Conservation (phyloP, 768 basidiomycete species). For the Panaeolus cyanescens region DNA sequence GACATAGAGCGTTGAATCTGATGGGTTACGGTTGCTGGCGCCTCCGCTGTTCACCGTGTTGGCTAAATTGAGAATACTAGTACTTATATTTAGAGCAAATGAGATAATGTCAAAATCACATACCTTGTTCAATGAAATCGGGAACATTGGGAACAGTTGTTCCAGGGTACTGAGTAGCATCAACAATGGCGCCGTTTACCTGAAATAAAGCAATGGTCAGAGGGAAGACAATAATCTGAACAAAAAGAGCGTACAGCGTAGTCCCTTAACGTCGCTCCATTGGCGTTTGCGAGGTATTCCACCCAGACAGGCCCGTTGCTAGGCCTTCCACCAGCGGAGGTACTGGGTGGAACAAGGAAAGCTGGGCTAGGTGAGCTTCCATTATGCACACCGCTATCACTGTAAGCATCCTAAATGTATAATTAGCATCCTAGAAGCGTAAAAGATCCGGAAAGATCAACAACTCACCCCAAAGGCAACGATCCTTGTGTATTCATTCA, state of each 20-base stretch:
- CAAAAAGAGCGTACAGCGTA: slow-evolving; percentile 43
- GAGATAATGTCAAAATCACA: not conserved
- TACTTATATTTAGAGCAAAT: slow-evolving; percentile 17
- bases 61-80: slow-evolving; percentile 18
- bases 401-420: slow-evolving; percentile 41
- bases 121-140: slow-evolving; percentile 30
- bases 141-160: not conserved
- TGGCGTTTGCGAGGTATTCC: slow-evolving; percentile 42
- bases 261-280: slow-evolving; percentile 45
- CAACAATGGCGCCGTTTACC: slow-evolving; percentile 30
- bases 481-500: slow-evolving; percentile 39
- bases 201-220: slow-evolving; percentile 2
- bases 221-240: not conserved
- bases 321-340: slow-evolving; percentile 49
- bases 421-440: not conserved
- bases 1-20: slow-evolving; percentile 47
- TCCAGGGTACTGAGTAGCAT: slow-evolving; percentile 23
- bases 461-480: slow-evolving; percentile 52
- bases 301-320: slow-evolving; percentile 56
- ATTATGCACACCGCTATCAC: slow-evolving; percentile 44
- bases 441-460: not conserved
- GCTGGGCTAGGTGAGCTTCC: slow-evolving; percentile 44
- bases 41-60: slow-evolving; percentile 23
- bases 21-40: slow-evolving; percentile 2
- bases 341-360: slow-evolving; percentile 40